Evolutionary conservation across 2,329 filamentous ascomycete species (phyloP).

Genomic region (Trichoderma guizhouense): DNA sequence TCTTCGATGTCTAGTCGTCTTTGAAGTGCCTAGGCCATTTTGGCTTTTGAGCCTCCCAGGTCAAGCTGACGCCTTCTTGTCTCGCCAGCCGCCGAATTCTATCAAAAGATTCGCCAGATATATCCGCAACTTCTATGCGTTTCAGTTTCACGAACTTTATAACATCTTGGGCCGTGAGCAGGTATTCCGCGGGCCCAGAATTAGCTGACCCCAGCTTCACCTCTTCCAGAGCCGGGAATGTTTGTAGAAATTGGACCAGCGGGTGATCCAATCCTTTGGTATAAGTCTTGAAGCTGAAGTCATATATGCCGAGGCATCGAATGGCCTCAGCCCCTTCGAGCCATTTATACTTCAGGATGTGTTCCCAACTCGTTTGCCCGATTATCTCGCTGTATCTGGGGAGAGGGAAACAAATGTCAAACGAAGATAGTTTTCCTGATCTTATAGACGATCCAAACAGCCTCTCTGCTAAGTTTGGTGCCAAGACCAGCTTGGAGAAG

Average conservation of each 20-base stretch:
- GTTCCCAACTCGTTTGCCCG: slow-evolving; percentile 28
- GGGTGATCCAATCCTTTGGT: slow-evolving; percentile 30
- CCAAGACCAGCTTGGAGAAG: slow-evolving; percentile 26
- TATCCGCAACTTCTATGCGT: slow-evolving; percentile 32
- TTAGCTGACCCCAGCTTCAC: slow-evolving; percentile 34
- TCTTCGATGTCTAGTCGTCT: background rate
- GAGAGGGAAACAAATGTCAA: slow-evolving; percentile 37
- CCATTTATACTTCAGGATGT: slow-evolving; percentile 35
- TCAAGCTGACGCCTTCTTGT: slow-evolving; percentile 27
- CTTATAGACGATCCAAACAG: slow-evolving; percentile 28
- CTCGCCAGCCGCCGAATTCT: slow-evolving; percentile 25
- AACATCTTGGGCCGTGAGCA: slow-evolving; percentile 30
- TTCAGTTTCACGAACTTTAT: slow-evolving; percentile 32
- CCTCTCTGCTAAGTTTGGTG: slow-evolving; percentile 25
- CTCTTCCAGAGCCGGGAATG: slow-evolving; percentile 36
- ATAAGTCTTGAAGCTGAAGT: slow-evolving; percentile 35
- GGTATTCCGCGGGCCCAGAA: slow-evolving; percentile 31
- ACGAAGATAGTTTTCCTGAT: slow-evolving; percentile 30
- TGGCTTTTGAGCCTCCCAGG: slow-evolving; percentile 30
- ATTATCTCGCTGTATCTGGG: slow-evolving; percentile 23
- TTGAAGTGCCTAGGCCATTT: slow-evolving; percentile 32
- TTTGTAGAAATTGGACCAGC: slow-evolving; percentile 34
- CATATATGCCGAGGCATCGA: slow-evolving; percentile 33
- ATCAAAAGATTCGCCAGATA: slow-evolving; percentile 33
- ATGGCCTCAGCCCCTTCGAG: slow-evolving; percentile 35